Conservation (phyloP, 1,139 yeast species). For the Magnusiomyces fungicola region DNA sequence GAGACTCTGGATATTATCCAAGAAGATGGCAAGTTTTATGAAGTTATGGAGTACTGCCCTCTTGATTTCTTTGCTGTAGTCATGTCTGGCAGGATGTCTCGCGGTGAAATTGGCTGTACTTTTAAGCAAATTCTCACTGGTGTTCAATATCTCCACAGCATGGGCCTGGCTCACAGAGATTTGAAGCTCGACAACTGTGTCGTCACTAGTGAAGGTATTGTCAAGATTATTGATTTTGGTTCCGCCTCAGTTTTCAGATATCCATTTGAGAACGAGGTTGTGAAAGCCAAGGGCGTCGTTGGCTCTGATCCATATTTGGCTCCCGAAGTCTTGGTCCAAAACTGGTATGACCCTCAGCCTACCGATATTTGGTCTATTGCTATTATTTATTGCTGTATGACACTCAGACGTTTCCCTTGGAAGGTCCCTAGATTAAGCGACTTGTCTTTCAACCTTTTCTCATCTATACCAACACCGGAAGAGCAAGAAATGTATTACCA, state of each 20-base stretch:
- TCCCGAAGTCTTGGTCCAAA: conserved; percentile 76
- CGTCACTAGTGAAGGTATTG: conserved; percentile 73
- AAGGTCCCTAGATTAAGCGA: conserved; percentile 86
- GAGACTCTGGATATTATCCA: conserved; percentile 89
- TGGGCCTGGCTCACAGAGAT: conserved; percentile 95
- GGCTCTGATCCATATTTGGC: conserved; percentile 98
- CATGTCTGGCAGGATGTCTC: conserved; percentile 90
- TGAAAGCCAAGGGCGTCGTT: conserved; percentile 85
- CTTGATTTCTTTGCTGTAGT: conserved; percentile 95
- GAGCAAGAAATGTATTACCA: conserved; percentile 16
- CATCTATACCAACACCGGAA: conserved; percentile 32
- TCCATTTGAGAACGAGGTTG: conserved; percentile 74
- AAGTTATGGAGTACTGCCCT: conserved; percentile 97
- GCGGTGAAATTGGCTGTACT: conserved; percentile 81
- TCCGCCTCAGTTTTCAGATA: conserved; percentile 91
- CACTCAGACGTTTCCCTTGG: conserved; percentile 93
- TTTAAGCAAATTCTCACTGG: conserved; percentile 83
- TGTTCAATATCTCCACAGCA: conserved; percentile 68
- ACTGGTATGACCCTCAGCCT: conserved; percentile 82
- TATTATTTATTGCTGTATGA: conserved; percentile 93
- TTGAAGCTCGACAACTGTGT: conserved; percentile 93
- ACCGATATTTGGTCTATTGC: conserved; percentile 96
- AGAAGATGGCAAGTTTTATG: conserved; percentile 79
- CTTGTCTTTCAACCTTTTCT: conserved; percentile 68
- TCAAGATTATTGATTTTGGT: conserved; percentile 92